phyloP scores from a whole-genome alignment of 2,329 filamentous ascomycete genomes.

The Cladophialophora yegresii region DNA sequence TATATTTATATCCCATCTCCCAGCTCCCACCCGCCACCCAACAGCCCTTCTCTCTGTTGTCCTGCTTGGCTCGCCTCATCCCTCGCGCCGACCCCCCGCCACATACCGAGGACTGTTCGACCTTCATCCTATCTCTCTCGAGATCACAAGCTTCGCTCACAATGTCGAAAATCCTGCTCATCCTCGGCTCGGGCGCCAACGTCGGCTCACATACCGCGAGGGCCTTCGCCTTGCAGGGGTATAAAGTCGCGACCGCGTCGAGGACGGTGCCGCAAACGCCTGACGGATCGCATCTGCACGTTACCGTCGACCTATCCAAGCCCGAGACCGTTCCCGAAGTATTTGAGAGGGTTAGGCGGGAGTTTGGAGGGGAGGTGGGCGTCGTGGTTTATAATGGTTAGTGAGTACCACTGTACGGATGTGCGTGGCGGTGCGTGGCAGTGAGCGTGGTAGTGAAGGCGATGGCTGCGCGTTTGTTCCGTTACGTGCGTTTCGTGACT shows the following conservation, averaged over 20 bases:
- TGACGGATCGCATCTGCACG: conserved; percentile 33
- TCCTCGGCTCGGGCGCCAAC: conserved; percentile 50
- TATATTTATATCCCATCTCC: too few species aligned
- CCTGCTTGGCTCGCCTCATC: too few species aligned
- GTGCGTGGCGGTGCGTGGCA: background rate
- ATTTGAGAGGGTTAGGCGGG: conserved; percentile 46
- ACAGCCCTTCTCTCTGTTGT: too few species aligned
- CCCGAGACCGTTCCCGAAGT: conserved; percentile 40
- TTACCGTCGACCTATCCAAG: conserved; percentile 43
- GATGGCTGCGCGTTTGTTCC: background rate
- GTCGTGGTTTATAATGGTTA: conserved; percentile 49
- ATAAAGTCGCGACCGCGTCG: conserved; percentile 48
- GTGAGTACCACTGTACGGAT: background rate
- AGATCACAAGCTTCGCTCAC: background rate
- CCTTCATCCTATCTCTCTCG: too few species aligned
- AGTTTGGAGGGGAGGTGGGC: conserved; percentile 44
- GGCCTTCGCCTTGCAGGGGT: conserved; percentile 47
- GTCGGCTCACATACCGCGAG: conserved; percentile 44
- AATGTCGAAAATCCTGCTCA: conserved; percentile 38
- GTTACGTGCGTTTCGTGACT: background rate
- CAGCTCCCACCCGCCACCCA: too few species aligned
- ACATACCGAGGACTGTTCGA: too few species aligned
- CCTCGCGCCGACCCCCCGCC: too few species aligned
- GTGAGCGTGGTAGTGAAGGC: too few species aligned
- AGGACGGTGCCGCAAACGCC: conserved; percentile 1